Base-by-base conservation (phyloP, 305 asterid genomes). In the Fraxinus paxiana region DNA sequence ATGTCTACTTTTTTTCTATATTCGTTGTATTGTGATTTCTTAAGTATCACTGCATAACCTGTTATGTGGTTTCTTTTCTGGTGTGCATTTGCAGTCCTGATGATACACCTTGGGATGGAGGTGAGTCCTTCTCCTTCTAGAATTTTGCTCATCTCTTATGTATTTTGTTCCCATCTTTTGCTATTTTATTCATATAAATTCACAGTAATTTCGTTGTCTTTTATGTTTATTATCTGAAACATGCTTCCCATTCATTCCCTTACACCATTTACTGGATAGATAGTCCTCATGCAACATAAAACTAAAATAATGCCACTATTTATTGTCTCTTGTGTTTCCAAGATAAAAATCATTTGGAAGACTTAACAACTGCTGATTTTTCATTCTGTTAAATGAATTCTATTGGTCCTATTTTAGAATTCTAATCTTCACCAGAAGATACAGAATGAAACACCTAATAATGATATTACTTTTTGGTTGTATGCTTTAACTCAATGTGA, bases 91-190 rank as follows among this genome's bases (percentile, higher is more conserved):
- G 90, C 90, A 90, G 94, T 81, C 96, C 94, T 86, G 96, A 92
- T 85, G 96, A 92, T 82, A 92, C 96, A 71, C 94, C 94, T 30
- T 92, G 96, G 96, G 96, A 92, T 83, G 96, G 94, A 85, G 96
- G 96, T 90, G 78, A 87, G 93, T 84, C 86, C 71, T 81, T 82
- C 87, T 82, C 34, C 59, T 48, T 65, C 79, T 73, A 12, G 20
- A 20, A 74, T 31, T 5, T 38, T 76, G 38, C 35, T 3, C 6
- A 24, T 35, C 8, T 24, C 24, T 3, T 17, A 8, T 34, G 18
- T 38, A 38, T 12, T 20, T 8, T 35, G 59, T 63, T 56, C 48
- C 22, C 63, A 7, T 69, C 28, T 30, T 73, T 54, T 69, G 22
- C n/a, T 72, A 1, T 12, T 33, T 75, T 72, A 20, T 22, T 15